phyloP scores from a whole-genome alignment of 805 yeast species.

The Kluyveromyces wickerhamii region DNA sequence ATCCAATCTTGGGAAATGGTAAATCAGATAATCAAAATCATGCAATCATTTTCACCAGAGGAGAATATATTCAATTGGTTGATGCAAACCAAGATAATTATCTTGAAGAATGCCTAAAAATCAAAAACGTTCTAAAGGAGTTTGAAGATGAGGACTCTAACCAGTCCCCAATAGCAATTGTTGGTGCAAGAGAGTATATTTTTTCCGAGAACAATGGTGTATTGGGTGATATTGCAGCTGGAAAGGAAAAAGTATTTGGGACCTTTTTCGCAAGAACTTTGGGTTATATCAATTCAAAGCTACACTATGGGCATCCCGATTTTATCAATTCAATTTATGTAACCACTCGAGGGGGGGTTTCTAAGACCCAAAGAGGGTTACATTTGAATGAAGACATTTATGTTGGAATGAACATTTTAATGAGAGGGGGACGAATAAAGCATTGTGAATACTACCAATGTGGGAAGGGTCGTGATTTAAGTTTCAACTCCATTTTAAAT shows the following conservation, averaged over 20 bases:
- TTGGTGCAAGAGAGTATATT: slow-evolving; percentile 78
- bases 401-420: slow-evolving; percentile 74
- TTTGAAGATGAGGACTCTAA: slow-evolving; percentile 48
- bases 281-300: slow-evolving; percentile 74
- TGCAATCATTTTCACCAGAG: slow-evolving; percentile 65
- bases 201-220: slow-evolving; percentile 79
- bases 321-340: slow-evolving; percentile 66
- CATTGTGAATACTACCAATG: slow-evolving; percentile 81
- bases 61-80: slow-evolving; percentile 71
- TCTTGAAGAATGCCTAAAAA: slow-evolving; percentile 70
- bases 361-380: slow-evolving; percentile 76
- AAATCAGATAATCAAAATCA: slow-evolving; percentile 80
- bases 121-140: slow-evolving; percentile 65
- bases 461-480: slow-evolving; percentile 82
- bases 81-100: slow-evolving; percentile 85
- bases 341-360: slow-evolving; percentile 83
- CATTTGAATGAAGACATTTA: slow-evolving; percentile 81
- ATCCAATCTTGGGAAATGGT: slow-evolving; percentile 81
- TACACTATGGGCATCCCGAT: slow-evolving; percentile 86
- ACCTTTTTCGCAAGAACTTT: slow-evolving; percentile 75
- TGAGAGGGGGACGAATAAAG: slow-evolving; percentile 76
- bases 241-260: slow-evolving; percentile 83
- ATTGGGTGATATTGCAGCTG: slow-evolving; percentile 81
- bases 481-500: slow-evolving; percentile 74
- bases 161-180: slow-evolving; percentile 62